Base-by-base conservation (phyloP, 192 early-diverging fungal species). In the Podila horticola region DNA sequence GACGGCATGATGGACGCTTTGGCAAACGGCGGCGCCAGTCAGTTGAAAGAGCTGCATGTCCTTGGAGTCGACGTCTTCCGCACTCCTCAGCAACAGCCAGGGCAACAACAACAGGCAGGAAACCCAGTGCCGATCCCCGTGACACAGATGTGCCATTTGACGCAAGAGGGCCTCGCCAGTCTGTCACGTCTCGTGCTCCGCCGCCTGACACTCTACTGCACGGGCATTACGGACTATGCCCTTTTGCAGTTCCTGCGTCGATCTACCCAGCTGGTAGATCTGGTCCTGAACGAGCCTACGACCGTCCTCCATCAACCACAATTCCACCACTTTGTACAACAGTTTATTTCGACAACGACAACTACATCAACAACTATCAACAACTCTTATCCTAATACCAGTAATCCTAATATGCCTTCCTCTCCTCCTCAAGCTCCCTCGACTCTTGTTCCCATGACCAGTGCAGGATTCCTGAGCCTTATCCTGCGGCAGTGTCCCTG, bases 211-310 rank as follows among this genome's bases (percentile, higher is more conserved):
- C 66, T 81, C 1, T 81, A 81, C 62, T 81, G 77, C 71, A 71
- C 67, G n/a, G 77, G 77, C 6, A 81, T 81, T 48, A 81, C 77
- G 2, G 77, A 81, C 24, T 73, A 73, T 61, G 70, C 77, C 1
- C 66, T 81, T 3, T 51, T 81, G 52, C 67, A 69, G 11, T 81
- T 65, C 52, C 17, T 81, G 52, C 28, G 36, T 11, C 29, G 30
- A 29, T 64, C 77, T 0, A 55, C 62, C 13, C 59, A 64, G 11
- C 49, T 81, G 11, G 67, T 55, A 19, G 77, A 81, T 29, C 29
- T 81, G 13, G 77, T 81, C 58, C 60, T 81, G 52, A 68, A 73
- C 29, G 77, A 81, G 30, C 77, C 77, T 5, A 73, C 77, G 4
- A 81, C 71, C 7, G 58, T 81, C 12, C 34, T 81, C 7, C 77